Conservation (phyloP, 169 alveolate genomes). For the Babesia divergens region DNA sequence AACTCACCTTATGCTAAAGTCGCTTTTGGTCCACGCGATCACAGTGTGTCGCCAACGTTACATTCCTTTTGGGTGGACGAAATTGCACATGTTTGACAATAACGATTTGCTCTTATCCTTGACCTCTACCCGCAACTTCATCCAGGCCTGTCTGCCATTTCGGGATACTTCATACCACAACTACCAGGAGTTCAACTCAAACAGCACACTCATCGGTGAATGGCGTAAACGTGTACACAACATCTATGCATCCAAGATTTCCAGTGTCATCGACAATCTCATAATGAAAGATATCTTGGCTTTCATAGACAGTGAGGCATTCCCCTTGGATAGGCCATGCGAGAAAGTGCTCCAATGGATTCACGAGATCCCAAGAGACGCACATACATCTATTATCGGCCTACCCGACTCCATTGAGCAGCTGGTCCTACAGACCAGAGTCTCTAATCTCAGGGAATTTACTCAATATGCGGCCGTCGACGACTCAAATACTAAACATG, state of each 20-base stretch:
- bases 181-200: not conserved
- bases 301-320: conserved; percentile 13
- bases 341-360: conserved; percentile 9
- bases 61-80: conserved; percentile 97
- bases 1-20: conserved; percentile 88
- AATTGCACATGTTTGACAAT: conserved; percentile 94
- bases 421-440: not conserved
- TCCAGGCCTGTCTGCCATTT: too few relatives aligned
- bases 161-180: not conserved
- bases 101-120: conserved; percentile 91
- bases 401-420: conserved; percentile 1
- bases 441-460: not conserved
- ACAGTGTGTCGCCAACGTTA: conserved; percentile 90
- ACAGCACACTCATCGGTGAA: not conserved
- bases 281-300: conserved; percentile 20
- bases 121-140: conserved; percentile 77
- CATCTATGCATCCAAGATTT: conserved; percentile 22
- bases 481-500: not conserved
- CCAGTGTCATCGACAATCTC: conserved; percentile 3
- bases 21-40: conserved; percentile 96
- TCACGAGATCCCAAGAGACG: not conserved
- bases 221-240: conserved; percentile 2
- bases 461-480: not conserved
- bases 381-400: conserved; percentile 14
- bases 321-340: not conserved